These are phyloP conservation scores for Lichtheimia corymbifera DNA, from an alignment of 371 early-diverging fungal species.

Conservation along the genomic window DNA sequence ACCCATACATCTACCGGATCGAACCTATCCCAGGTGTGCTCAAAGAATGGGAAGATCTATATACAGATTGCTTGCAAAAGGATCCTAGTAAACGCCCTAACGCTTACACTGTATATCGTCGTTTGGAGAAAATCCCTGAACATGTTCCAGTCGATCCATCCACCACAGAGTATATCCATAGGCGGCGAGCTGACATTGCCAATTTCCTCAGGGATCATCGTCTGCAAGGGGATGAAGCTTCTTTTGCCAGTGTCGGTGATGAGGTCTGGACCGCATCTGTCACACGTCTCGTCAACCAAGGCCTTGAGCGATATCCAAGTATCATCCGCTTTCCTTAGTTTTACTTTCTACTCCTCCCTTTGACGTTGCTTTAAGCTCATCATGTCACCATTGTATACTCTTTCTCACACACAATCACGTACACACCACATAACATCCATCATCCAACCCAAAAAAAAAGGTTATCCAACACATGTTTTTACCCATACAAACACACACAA, in stretches of 20 bases:
- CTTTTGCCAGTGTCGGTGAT: conserved; percentile 28
- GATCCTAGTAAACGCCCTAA: conserved; percentile 41
- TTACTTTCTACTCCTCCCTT: not conserved
- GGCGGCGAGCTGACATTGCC: conserved; percentile 23
- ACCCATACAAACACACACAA: conserved; percentile 5
- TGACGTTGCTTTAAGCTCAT: not conserved
- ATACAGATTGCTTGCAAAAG: conserved; percentile 34
- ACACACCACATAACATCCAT: conserved; percentile 5
- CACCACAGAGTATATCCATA: conserved; percentile 22
- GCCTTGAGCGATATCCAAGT: conserved; percentile 40
- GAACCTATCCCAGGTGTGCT: conserved; percentile 38
- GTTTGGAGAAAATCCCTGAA: conserved; percentile 24
- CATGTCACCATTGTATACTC: not conserved
- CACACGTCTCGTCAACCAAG: conserved; percentile 36
- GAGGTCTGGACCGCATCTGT: conserved; percentile 40
- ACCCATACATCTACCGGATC: conserved; percentile 31
- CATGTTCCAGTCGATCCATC: conserved; percentile 10
- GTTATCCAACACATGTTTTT: not conserved
- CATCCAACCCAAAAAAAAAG: not conserved
- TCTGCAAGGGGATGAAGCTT: conserved; percentile 1
- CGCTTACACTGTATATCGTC: conserved; percentile 36
- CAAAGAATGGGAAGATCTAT: conserved; percentile 39
- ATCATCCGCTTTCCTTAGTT: conserved; percentile 22
- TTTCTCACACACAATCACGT: conserved; percentile 4
- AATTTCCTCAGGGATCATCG: conserved; percentile 14